Conservation (phyloP, 305 asterid species). For the Ajuga reptans region DNA sequence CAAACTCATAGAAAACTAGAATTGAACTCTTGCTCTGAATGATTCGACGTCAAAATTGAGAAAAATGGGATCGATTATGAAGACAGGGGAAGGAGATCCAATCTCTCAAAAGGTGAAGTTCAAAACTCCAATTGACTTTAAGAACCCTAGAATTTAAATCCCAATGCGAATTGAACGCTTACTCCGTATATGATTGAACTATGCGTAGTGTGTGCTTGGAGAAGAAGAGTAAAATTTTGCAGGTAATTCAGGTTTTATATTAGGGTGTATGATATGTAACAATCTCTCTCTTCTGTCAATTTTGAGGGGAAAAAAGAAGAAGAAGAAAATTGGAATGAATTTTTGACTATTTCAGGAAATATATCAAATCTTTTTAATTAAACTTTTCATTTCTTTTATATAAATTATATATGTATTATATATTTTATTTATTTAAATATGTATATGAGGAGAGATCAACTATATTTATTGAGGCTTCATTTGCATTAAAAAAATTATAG, state of each 20-base stretch:
- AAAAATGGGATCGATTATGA: slow-evolving; percentile 3
- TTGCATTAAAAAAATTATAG: too few species aligned
- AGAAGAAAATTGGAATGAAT: not conserved
- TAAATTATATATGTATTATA: too few species aligned
- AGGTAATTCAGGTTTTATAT: slow-evolving; percentile 17
- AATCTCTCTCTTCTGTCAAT: not conserved
- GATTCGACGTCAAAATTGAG: not conserved
- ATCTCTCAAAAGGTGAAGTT: not conserved
- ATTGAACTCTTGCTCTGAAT: not conserved
- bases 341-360: slow-evolving; percentile 1
- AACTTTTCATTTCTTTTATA: too few species aligned
- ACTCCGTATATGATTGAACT: not conserved
- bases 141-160: slow-evolving; percentile 12
- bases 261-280: not conserved
- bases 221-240: slow-evolving; percentile 1
- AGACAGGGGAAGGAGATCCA: slow-evolving; percentile 20
- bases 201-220: slow-evolving; percentile 1
- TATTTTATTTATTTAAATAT: too few species aligned
- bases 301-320: not conserved
- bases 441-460: too few species aligned
- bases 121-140: not conserved
- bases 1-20: not conserved
- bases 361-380: too few species aligned
- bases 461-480: too few species aligned
- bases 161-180: not conserved